Evolutionary conservation across 331 rosid species (phyloP).

Genomic region (Malus hybrid): DNA sequence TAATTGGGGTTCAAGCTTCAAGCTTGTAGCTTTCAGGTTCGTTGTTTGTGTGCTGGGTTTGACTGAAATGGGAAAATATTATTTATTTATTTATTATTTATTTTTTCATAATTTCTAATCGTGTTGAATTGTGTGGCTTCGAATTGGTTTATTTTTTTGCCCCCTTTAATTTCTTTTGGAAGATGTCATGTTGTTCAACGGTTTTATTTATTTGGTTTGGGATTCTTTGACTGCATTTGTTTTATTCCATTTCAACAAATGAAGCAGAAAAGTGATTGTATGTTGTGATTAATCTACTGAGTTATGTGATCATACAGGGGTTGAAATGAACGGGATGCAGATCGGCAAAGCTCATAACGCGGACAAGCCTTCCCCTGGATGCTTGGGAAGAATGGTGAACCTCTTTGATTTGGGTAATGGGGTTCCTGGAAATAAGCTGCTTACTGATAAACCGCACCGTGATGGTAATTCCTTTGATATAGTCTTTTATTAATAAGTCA

Average conservation of each 20-base stretch:
- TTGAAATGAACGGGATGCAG: slow-evolving; percentile 55
- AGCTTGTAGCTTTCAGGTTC: slow-evolving; percentile 1
- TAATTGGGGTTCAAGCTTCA: slow-evolving; percentile 15
- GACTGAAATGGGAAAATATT: not conserved
- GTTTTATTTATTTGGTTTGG: not conserved
- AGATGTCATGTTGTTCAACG: not conserved
- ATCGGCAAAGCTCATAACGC: slow-evolving; percentile 35
- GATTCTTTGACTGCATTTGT: not conserved
- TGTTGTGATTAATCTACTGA: slow-evolving; percentile 8
- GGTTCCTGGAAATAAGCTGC: slow-evolving; percentile 68
- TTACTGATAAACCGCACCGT: slow-evolving; percentile 59
- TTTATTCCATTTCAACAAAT: not conserved
- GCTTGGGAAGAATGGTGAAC: slow-evolving; percentile 93
- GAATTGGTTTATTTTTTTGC: not conserved
- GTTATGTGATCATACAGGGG: slow-evolving; percentile 26
- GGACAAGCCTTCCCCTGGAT: slow-evolving; percentile 81
- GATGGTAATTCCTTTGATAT: slow-evolving; percentile 45
- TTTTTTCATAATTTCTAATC: not conserved
- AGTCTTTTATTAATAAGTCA: not conserved
- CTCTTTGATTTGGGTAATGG: slow-evolving; percentile 74
- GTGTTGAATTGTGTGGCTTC: slow-evolving; percentile 1
- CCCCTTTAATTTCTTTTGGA: not conserved
- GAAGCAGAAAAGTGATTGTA: not conserved
- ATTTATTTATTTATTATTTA: not conserved
- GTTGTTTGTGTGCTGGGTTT: not conserved